Evolutionary conservation across 1,139 yeast genomes (phyloP).

Genomic region (Candida smagusa): DNA sequence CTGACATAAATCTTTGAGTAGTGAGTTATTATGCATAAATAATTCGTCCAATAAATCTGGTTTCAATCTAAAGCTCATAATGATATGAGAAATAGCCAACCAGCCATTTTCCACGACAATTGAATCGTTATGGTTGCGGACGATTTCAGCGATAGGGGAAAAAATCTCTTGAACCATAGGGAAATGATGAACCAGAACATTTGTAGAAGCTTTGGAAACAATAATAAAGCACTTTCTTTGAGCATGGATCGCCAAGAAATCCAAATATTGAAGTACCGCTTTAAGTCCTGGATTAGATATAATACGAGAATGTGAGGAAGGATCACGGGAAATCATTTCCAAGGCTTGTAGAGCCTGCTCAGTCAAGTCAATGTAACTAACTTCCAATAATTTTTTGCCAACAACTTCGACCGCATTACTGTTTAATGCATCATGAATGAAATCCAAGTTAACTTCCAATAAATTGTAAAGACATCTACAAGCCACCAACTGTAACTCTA

Average conservation of each 20-base stretch:
- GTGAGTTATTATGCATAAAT: conserved; percentile 25
- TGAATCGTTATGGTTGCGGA: conserved; percentile 56
- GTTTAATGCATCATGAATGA: conserved; percentile 60
- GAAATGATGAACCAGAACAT: conserved; percentile 44
- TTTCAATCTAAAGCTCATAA: conserved; percentile 48
- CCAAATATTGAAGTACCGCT: conserved; percentile 72
- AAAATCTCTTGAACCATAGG: conserved; percentile 54
- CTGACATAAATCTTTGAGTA: conserved; percentile 26
- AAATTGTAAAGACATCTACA: conserved; percentile 84
- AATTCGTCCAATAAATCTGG: conserved; percentile 47
- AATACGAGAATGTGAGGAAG: conserved; percentile 47
- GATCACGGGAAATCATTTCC: conserved; percentile 61
- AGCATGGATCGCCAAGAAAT: conserved; percentile 85
- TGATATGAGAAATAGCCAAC: conserved; percentile 61
- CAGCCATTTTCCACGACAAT: conserved; percentile 68
- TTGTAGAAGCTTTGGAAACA: conserved; percentile 71
- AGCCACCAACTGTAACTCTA: conserved; percentile 79
- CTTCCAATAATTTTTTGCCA: conserved; percentile 66
- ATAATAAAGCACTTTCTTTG: conserved; percentile 80
- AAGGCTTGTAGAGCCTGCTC: conserved; percentile 85
- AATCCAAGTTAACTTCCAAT: conserved; percentile 71
- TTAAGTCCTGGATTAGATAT: conserved; percentile 59
- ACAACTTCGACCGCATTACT: conserved; percentile 67
- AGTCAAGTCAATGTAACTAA: conserved; percentile 83
- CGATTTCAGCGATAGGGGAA: conserved; percentile 60